Conservation (phyloP, 2,329 filamentous ascomycete species). For the Aspergillus melleus region DNA sequence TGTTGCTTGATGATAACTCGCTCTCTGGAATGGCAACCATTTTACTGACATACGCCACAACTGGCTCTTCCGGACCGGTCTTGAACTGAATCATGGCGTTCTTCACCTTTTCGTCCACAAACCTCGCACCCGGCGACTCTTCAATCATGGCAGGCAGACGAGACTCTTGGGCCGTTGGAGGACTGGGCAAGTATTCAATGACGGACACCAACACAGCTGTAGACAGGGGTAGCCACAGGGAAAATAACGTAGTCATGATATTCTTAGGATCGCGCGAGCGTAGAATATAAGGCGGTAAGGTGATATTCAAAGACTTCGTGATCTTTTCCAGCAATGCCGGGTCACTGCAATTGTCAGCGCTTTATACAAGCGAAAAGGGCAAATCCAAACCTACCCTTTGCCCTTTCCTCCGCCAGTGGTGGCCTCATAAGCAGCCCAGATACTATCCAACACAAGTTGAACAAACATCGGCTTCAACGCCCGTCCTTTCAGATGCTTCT, state of each 20-base stretch:
- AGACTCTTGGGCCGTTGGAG: slow-evolving; percentile 73
- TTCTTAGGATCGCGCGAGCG: slow-evolving; percentile 81
- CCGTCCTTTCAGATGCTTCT: slow-evolving; percentile 90
- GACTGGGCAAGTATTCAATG: slow-evolving; percentile 87
- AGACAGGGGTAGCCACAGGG: slow-evolving; percentile 87
- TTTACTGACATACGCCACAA: slow-evolving; percentile 95
- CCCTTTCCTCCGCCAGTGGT: slow-evolving; percentile 79
- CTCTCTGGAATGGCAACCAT: slow-evolving; percentile 96
- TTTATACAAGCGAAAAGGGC: too few species aligned
- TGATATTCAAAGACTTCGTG: slow-evolving; percentile 84
- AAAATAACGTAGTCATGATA: slow-evolving; percentile 82
- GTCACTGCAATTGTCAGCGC: too few species aligned
- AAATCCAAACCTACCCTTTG: slow-evolving; percentile 72
- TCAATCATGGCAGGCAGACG: slow-evolving; percentile 78
- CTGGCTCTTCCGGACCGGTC: slow-evolving; percentile 66
- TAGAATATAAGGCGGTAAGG: slow-evolving; percentile 77
- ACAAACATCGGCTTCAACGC: slow-evolving; percentile 96
- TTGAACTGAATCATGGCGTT: slow-evolving; percentile 84
- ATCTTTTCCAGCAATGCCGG: slow-evolving; percentile 85
- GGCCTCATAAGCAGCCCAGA: slow-evolving; percentile 94
- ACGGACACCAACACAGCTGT: slow-evolving; percentile 92
- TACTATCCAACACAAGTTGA: slow-evolving; percentile 88
- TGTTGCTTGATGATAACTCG: slow-evolving; percentile 80
- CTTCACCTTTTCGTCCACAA: slow-evolving; percentile 68
- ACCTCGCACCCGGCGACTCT: slow-evolving; percentile 72